A percentile compares a stretch with the other conserved stretches of the same genome.
Evolutionary conservation across 768 basidiomycete species (phyloP).

Genomic region (Ramaria rubella): DNA sequence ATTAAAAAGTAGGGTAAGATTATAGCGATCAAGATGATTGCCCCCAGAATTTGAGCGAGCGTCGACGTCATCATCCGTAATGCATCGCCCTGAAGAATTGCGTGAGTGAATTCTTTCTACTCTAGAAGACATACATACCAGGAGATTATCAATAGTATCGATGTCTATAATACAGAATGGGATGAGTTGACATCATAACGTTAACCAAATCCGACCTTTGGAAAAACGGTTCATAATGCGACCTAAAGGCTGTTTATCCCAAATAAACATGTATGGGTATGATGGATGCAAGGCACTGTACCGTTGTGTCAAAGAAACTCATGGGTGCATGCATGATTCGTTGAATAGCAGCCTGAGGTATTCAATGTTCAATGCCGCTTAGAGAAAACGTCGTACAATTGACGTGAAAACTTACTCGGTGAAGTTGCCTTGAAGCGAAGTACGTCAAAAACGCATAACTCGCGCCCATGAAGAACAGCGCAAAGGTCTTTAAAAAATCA

Average conservation of each 20-base stretch:
- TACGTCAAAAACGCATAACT: slow-evolving; percentile 63
- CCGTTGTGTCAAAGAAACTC: slow-evolving; percentile 86
- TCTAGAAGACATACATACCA: slow-evolving; percentile 39
- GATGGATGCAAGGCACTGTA: slow-evolving; percentile 22
- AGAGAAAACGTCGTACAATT: neutral
- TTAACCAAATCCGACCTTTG: slow-evolving; percentile 51
- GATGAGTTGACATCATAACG: no score
- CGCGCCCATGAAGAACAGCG: slow-evolving; percentile 61
- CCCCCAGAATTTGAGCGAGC: slow-evolving; percentile 58
- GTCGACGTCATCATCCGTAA: slow-evolving; percentile 68
- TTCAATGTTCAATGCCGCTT: neutral
- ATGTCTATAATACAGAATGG: slow-evolving; percentile 41
- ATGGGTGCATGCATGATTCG: slow-evolving; percentile 81
- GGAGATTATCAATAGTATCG: slow-evolving; percentile 71
- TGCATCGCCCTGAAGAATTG: slow-evolving; percentile 40
- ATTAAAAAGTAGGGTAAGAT: slow-evolving; percentile 82
- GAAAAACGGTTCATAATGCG: slow-evolving; percentile 89
- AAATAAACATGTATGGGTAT: neutral
- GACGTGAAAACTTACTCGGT: slow-evolving; percentile 36
- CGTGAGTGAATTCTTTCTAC: neutral
- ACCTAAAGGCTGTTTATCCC: slow-evolving; percentile 53
- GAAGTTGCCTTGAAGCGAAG: slow-evolving; percentile 66
- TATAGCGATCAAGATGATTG: slow-evolving; percentile 71
- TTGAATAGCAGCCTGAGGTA: slow-evolving; percentile 46
- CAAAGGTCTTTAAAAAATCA: slow-evolving; percentile 32